Evolutionary conservation across 1,139 yeast species (phyloP).

Genomic region (Scheffersomyces lignicola): DNA sequence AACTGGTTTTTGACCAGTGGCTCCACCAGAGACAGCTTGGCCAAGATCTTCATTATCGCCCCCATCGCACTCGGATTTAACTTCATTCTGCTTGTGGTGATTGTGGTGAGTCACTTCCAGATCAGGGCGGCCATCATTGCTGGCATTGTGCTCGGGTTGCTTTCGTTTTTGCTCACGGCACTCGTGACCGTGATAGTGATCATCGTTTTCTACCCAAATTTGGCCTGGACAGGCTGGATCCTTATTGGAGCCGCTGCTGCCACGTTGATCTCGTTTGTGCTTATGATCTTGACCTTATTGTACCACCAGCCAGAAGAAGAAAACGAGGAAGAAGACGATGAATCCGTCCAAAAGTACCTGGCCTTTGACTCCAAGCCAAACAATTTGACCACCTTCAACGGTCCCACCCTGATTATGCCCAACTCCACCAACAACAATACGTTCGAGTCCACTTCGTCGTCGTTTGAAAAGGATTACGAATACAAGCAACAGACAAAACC

Average conservation of each 20-base stretch:
- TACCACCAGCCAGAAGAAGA: conserved; percentile 13
- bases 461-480: conserved; percentile 30
- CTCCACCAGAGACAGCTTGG: conserved; percentile 60
- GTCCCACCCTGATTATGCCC: not conserved
- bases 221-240: conserved; percentile 71
- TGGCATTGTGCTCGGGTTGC: conserved; percentile 30
- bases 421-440: not conserved
- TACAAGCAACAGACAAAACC: conserved; percentile 17
- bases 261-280: conserved; percentile 37
- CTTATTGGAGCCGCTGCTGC: conserved; percentile 65
- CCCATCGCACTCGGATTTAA: conserved; percentile 83
- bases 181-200: conserved; percentile 55
- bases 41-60: conserved; percentile 72
- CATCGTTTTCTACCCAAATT: conserved; percentile 60
- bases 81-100: conserved; percentile 42
- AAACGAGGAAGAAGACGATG: conserved; percentile 6
- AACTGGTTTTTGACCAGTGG: conserved; percentile 26
- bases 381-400: not conserved
- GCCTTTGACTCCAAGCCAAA: conserved; percentile 9
- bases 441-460: conserved; percentile 9
- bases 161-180: conserved; percentile 54
- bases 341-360: conserved; percentile 5
- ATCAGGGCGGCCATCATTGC: conserved; percentile 19
- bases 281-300: conserved; percentile 24
- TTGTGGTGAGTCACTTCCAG: conserved; percentile 30